Conservation (phyloP, 2,329 filamentous ascomycete species). For the Daldinia eschscholtzii region DNA sequence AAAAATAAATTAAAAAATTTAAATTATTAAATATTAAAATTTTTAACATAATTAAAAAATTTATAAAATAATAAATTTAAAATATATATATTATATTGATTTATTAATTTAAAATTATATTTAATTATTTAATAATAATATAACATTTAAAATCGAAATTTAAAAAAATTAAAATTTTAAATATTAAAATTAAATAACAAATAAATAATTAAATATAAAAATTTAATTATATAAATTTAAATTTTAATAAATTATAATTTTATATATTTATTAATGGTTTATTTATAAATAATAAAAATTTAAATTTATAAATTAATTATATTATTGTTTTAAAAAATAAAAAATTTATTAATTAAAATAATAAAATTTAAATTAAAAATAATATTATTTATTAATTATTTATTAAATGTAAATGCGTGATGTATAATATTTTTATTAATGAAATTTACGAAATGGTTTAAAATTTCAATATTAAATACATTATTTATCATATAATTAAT, state of each 20-base stretch:
- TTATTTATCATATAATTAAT: no score
- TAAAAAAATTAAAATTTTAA: background rate
- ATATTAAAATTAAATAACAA: background rate
- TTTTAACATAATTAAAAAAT: background rate
- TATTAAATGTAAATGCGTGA: no score
- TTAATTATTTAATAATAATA: slow-evolving; percentile 3
- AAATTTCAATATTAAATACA: no score
- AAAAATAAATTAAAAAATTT: background rate
- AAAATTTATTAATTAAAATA: no score
- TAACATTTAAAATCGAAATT: background rate
- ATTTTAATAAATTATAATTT: slow-evolving; percentile 4
- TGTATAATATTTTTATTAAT: no score
- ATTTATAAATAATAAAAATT: slow-evolving; percentile 18
- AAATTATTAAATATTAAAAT: background rate
- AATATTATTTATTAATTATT: no score
- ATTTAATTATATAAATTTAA: slow-evolving; percentile 19
- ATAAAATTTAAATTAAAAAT: no score
- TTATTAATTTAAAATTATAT: background rate
- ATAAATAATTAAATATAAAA: slow-evolving; percentile 4
- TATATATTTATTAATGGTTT: slow-evolving; percentile 16
- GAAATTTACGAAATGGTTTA: no score
- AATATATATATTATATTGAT: background rate
- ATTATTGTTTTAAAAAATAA: slow-evolving; percentile 9
- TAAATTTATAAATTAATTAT: slow-evolving; percentile 11
- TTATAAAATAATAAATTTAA: slow-evolving; percentile 6